Base-by-base conservation (phyloP, 805 yeast species). In the Ogataea minuta region DNA sequence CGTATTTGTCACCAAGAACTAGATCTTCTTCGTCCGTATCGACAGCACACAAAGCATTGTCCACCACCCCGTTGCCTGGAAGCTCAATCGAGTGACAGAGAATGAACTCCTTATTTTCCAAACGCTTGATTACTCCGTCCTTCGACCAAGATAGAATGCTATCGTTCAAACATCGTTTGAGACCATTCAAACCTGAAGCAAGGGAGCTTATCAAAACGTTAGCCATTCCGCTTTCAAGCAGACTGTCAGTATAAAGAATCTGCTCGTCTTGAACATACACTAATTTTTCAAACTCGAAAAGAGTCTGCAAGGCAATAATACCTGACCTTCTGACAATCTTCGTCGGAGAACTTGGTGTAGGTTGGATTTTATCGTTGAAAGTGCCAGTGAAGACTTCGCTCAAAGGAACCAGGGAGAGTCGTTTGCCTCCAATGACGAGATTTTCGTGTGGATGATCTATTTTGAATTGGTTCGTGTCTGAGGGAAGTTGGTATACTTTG, bases 1-100 rank as follows among this genome's bases (percentile, higher is more conserved):
- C 82, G 43, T 60, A 67, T 36, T 70, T 71, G 54, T 78, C 84
- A 7, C 81, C 83, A 13, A 63, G 33, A 5, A 70, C 50, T 2
- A 72, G 39, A 3, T 64, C 24, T 2, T 48, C 47, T 0, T 48
- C 50, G 27, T 52, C 50, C 6, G 56, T 35, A 25, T 74, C 81
- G 13, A 73, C 41, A 0, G 74, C 60, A 0, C 67, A 65, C n/a
- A 74, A 46, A 12, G 62, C 45, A 44, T 76, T 76, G 1, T 61
- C 59, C 7, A 70, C 54, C 20, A 66, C 54, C 14, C 62, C 73
- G 49, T 48, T 49, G 20, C 57, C 21, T 20, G 62, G 52, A 9
- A 66, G 46, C 3, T 23, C 34, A 12, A 46, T 24, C 4, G 43
- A 14, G 47, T 41, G 27, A 45, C 41, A 15, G 34, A 34, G 5